Percentiles rank a stretch among this genome's conserved stretches.
phyloP scores from a whole-genome alignment of 2,329 filamentous ascomycete genomes.

The Penicillium vulpinum region DNA sequence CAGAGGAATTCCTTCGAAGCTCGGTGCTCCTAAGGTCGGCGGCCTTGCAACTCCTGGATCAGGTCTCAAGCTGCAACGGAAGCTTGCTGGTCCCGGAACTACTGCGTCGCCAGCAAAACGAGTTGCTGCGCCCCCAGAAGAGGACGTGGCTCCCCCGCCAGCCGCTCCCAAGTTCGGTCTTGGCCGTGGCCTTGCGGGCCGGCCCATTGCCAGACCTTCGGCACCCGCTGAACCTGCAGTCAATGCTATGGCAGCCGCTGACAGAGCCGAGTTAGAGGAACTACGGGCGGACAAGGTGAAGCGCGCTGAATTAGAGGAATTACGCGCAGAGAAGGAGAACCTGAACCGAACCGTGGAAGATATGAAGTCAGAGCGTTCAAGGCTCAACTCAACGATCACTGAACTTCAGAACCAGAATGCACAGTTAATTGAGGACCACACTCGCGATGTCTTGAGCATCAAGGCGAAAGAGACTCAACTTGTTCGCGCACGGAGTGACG shows the following conservation, averaged over 20 bases:
- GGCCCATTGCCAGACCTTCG: constrained; percentile 76
- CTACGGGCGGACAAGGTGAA: constrained; percentile 80
- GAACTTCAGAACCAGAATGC: constrained; percentile 97
- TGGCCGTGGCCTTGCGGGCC: constrained; percentile 76
- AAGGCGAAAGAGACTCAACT: constrained; percentile 98
- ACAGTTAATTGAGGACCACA: constrained; percentile 94
- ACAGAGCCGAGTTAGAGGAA: constrained; percentile 90
- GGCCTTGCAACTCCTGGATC: constrained; percentile 44
- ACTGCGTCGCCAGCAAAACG: constrained; percentile 45
- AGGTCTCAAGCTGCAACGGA: constrained; percentile 47
- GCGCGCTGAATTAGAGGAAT: constrained; percentile 69
- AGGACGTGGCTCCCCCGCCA: constrained; percentile 44
- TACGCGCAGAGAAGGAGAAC: constrained; percentile 79
- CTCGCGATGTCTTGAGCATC: constrained; percentile 89
- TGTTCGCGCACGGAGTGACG: constrained; percentile 85
- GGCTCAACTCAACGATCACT: constrained; percentile 80
- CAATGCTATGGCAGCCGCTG: constrained; percentile 71
- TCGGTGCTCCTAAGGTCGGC: constrained; percentile 45
- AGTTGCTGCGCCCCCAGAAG: constrained; percentile 47
- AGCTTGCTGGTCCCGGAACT: constrained; percentile 44
- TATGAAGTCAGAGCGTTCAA: constrained; percentile 75
- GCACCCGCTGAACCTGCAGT: constrained; percentile 50
- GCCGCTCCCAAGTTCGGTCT: constrained; percentile 60
- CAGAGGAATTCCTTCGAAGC: constrained; percentile 47
- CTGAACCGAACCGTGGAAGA: constrained; percentile 75